These are phyloP conservation scores for Blastomyces parvus DNA, from an alignment of 2,329 filamentous ascomycete species.

Conservation along the genomic window DNA sequence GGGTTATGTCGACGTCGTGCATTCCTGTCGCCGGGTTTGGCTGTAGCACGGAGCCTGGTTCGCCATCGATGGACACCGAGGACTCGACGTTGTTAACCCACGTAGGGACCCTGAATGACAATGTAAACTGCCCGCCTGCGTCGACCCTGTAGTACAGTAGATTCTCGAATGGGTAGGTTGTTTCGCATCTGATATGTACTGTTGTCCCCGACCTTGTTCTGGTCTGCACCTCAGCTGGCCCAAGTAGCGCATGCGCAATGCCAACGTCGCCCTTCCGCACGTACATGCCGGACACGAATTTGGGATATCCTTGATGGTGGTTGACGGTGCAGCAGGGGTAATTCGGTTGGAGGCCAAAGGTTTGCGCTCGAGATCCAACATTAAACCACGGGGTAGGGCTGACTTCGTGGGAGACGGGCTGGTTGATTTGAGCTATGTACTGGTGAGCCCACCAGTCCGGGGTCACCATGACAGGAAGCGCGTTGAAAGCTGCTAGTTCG, in stretches of 20 bases:
- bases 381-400: constrained; percentile 41
- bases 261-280: constrained; percentile 35
- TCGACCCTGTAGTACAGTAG: constrained; percentile 34
- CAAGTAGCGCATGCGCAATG: constrained; percentile 44
- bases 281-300: constrained; percentile 44
- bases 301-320: constrained; percentile 49
- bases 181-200: constrained; percentile 39
- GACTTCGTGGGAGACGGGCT: constrained; percentile 41
- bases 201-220: constrained; percentile 27
- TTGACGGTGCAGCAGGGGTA: constrained; percentile 51
- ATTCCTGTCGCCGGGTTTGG: constrained; percentile 32
- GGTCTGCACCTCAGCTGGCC: constrained; percentile 37
- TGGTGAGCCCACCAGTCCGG: constrained; percentile 49
- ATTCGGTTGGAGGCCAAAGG: constrained; percentile 45
- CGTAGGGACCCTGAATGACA: constrained; percentile 39
- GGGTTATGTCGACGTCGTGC: constrained; percentile 28
- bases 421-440: constrained; percentile 47
- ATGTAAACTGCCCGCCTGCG: constrained; percentile 30
- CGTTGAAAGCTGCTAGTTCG: constrained; percentile 47
- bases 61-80: constrained; percentile 19
- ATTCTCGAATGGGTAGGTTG: constrained; percentile 42
- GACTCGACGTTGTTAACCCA: constrained; percentile 31
- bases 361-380: constrained; percentile 37
- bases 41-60: constrained; percentile 14
- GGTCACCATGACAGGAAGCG: constrained; percentile 43